Evolutionary conservation across 768 basidiomycete genomes (phyloP), one percentile per base, ranked within the genome.

Genomic region (Russula virescens): DNA sequence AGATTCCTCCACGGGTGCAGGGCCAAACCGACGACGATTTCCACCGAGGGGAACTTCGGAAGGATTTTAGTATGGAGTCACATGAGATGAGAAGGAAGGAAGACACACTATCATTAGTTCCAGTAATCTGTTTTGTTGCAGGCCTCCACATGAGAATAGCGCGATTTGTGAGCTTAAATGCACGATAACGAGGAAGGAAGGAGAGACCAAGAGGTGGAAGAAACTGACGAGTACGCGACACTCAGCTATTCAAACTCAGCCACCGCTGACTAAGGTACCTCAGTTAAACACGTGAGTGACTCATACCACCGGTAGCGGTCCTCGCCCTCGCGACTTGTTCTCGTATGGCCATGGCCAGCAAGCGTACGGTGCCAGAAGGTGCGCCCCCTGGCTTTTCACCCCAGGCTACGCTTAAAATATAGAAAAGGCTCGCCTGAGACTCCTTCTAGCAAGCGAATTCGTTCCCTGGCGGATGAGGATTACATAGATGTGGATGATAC

Each of bases 21-120:
- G 89, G 55, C 94, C 94, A 76, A 97, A 97, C 59, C 94, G 88
- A 71, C 94, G 89, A 71, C 90, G 88, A 69, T 85, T 82, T 55
- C 91, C 63, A 23, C 62, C 92, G 62, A 97, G 83, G 1, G 94
- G 94, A 68, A 85, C 88, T 74, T 66, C 66, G 67, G 50, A 35
- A 21, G 21, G n/a, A 46, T 54, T 63, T 61, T 46, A 65, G 48
- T 43, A 55, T 46, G 43, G 5, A 31, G 46, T 31, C 13, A 61
- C 46, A 61, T 63, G 58, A 35, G 28, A 51, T 52, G 11, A 16
- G 53, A 45, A 58, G 0, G 10, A 35, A 21, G 50, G n/a, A n/a
- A 48, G 35, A 76, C 84, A 69, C 43, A 91, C 93, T 89, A 49
- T 96, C 94, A 69, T 97, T 97, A 23, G 94, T 95, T 61, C 94